Evolutionary conservation across 768 basidiomycete genomes (phyloP).

Genomic region (Tulasnella sp.): DNA sequence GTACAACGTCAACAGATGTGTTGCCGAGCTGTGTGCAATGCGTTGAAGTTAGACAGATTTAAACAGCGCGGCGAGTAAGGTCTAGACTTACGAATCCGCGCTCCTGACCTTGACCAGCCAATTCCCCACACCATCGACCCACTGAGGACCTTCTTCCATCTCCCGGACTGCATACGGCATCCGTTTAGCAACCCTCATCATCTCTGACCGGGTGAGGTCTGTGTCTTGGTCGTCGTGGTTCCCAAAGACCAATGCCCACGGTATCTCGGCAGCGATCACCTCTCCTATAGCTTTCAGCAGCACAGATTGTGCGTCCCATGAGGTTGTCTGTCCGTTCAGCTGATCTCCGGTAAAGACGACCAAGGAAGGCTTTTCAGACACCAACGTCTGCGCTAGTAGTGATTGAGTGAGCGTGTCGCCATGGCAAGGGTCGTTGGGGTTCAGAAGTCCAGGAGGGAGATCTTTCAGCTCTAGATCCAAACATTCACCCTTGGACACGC

Average conservation of each 20-base stretch:
- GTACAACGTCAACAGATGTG: constrained; percentile 84
- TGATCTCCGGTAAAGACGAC: constrained; percentile 93
- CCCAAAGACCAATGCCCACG: constrained; percentile 91
- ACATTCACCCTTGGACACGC: constrained; percentile 68
- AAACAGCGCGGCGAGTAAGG: background rate
- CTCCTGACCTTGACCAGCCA: constrained; percentile 83
- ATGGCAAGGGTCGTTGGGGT: constrained; percentile 30
- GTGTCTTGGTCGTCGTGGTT: constrained; percentile 83
- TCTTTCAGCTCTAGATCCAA: constrained; percentile 54
- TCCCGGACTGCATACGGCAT: constrained; percentile 84
- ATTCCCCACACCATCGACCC: constrained; percentile 87
- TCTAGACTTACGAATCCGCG: constrained; percentile 65
- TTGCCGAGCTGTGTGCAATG: constrained; percentile 57
- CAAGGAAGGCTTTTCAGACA: constrained; percentile 80
- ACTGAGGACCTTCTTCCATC: constrained; percentile 59
- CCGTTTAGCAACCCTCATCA: constrained; percentile 55
- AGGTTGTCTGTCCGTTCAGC: constrained; percentile 83
- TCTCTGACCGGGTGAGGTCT: constrained; percentile 56
- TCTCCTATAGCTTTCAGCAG: constrained; percentile 56
- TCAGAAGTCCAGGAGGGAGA: constrained; percentile 38
- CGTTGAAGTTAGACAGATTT: background rate
- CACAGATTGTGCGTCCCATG: constrained; percentile 85
- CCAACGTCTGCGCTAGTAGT: constrained; percentile 66
- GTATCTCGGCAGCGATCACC: constrained; percentile 68
- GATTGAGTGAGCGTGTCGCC: constrained; percentile 79